A percentile compares a stretch with the other conserved stretches of the same genome.
phyloP scores from a whole-genome alignment of 139 green algal species.

The Tetratostichococcus sp. region DNA sequence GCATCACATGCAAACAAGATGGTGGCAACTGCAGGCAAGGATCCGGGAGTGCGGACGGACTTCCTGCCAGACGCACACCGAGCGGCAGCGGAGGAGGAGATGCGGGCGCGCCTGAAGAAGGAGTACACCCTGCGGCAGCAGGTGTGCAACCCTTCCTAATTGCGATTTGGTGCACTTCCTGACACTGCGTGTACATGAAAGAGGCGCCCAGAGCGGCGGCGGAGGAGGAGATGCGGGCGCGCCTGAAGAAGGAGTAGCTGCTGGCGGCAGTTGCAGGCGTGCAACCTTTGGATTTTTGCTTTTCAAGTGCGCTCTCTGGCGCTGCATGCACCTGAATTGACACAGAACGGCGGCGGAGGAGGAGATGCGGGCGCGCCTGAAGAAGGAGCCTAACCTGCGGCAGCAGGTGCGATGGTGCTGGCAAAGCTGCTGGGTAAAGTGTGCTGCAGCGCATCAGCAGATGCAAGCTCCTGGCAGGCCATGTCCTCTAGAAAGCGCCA shows the following conservation, averaged over 20 bases:
- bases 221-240: conserved; percentile 69
- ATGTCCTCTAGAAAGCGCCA: no score
- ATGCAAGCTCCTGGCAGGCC: no score
- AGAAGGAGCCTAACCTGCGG: conserved; percentile 40
- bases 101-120: conserved; percentile 70
- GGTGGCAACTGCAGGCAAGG: conserved; percentile 59
- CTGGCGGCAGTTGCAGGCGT: no score
- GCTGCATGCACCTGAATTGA: no score
- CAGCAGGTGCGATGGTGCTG: conserved; percentile 20
- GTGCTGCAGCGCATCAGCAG: no score
- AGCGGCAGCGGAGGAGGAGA: conserved; percentile 71
- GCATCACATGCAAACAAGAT: no score
- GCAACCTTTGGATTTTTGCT: no score
- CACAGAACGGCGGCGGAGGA: conserved; percentile 76
- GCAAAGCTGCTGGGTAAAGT: no score
- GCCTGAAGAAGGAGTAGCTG: conserved; percentile 65
- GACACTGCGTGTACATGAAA: no score
- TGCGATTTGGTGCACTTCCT: no score
- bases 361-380: conserved; percentile 71
- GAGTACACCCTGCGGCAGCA: conserved; percentile 8
- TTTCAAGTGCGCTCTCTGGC: no score
- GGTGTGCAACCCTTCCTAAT: neutral
- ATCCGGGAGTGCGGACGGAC: conserved; percentile 73
- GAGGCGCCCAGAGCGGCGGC: conserved; percentile 66
- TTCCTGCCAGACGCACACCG: conserved; percentile 95